These are phyloP conservation scores for Termitomyces sp. DNA, from an alignment of 768 basidiomycete genomes.

Conservation along the genomic window DNA sequence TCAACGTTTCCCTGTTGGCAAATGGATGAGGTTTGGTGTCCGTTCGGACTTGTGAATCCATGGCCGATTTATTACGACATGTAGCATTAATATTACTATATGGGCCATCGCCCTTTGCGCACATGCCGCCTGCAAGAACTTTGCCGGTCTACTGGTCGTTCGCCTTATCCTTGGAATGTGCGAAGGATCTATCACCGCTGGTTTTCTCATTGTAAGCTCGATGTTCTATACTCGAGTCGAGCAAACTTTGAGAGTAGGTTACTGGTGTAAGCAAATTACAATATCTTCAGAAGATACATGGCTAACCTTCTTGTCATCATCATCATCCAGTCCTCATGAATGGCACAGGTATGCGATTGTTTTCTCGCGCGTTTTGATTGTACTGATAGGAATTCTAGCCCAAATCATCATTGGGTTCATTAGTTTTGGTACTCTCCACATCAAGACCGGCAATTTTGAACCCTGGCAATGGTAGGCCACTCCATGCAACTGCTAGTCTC, in stretches of 20 bases:
- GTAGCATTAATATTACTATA: slow-evolving; percentile 56
- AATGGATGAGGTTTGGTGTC: slow-evolving; percentile 65
- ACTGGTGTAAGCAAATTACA: slow-evolving; percentile 57
- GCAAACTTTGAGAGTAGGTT: slow-evolving; percentile 64
- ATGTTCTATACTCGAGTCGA: slow-evolving; percentile 78
- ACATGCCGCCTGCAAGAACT: slow-evolving; percentile 70
- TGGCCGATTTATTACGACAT: neutral
- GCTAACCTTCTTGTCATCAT: neutral
- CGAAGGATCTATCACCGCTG: slow-evolving; percentile 67
- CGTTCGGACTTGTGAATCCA: neutral
- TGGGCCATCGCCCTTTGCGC: slow-evolving; percentile 57
- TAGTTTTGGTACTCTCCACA: slow-evolving; percentile 62
- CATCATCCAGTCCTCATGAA: slow-evolving; percentile 59
- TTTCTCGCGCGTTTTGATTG: neutral
- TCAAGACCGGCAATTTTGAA: slow-evolving; percentile 46
- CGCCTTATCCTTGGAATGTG: slow-evolving; percentile 67
- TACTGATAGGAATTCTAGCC: slow-evolving; percentile 33
- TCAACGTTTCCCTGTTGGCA: slow-evolving; percentile 69
- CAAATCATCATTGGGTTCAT: slow-evolving; percentile 67
- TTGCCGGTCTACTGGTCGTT: slow-evolving; percentile 56
- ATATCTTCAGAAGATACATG: neutral
- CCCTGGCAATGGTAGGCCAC: slow-evolving; percentile 69
- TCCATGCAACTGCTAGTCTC: neutral
- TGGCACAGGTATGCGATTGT: slow-evolving; percentile 44
- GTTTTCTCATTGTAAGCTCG: slow-evolving; percentile 69